Evolutionary conservation across 192 early-diverging fungal species (phyloP), one percentile per base, ranked within the genome.

Genomic region (Coemansia sp.): DNA sequence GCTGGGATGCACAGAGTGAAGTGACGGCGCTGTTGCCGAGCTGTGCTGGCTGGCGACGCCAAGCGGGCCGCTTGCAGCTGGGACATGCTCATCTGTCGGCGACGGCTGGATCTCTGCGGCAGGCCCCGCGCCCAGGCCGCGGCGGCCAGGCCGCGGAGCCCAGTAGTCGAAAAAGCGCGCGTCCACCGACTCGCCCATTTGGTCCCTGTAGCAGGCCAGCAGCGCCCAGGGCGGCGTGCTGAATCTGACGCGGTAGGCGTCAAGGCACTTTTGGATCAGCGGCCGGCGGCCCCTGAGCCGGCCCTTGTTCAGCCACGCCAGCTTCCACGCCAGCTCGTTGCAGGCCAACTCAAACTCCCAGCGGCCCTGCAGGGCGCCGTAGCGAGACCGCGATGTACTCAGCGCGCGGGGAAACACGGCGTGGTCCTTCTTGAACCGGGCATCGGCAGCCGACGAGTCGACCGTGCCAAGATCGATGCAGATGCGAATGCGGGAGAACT

Each of bases 291-390:
- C 71, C 41, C 40, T 47, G 22, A 83, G 68, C 15, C 81, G 64
- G 31, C 60, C 31, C 15, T 62, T 73, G 65, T 96, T 96, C 11
- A 95, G 77, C 81, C 86, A 89, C 4, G 89, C 89, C 59, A 96
- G 83, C 61, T 88, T 89, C 95, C 95, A 95, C 6, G 92, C 92
- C 37, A 94, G 78, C 35, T 84, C 81, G 60, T 96, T 96, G 67
- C 94, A 94, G 10, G 89, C 84, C 8, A 85, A 86, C 70, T 96
- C 95, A 68, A 93, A 96, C 15, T 86, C 83, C 86, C 92, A 93
- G 15, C 95, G 87, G 51, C 81, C 81, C 36, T 64, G 61, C 45
- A 68, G 51, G 2, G 42, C 19, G 8, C 64, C 71, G 40, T 83
- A 83, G 17, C 76, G 71, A 24, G 68, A 67, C 12, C 65, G 64